Conservation (phyloP, 192 early-diverging fungal species). For the Backusella psychrophila region DNA sequence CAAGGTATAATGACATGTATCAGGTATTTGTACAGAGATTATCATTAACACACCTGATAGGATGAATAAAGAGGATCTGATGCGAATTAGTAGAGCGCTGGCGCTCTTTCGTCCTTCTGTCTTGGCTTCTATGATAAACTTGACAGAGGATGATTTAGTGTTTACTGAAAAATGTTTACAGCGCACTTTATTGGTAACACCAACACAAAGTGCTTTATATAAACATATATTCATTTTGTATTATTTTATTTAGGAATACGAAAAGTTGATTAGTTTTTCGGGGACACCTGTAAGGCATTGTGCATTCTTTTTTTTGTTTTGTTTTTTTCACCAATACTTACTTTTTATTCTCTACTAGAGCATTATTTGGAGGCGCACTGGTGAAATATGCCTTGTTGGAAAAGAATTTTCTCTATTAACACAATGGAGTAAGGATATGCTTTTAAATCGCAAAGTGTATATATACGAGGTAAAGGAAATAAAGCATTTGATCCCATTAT, state of each 20-base stretch:
- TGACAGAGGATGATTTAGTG: slow-evolving; percentile 89
- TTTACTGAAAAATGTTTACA: slow-evolving; percentile 98
- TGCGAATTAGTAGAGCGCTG: slow-evolving; percentile 89
- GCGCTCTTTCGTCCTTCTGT: slow-evolving; percentile 93
- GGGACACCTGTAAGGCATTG: slow-evolving; percentile 87
- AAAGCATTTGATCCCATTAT: background rate
- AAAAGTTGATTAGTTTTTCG: slow-evolving; percentile 90
- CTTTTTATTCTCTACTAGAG: background rate
- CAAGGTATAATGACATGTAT: slow-evolving; percentile 47
- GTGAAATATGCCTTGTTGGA: slow-evolving; percentile 93
- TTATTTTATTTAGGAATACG: slow-evolving; percentile 68
- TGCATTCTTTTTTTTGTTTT: no score
- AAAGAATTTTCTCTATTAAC: slow-evolving; percentile 96
- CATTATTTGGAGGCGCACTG: slow-evolving; percentile 28
- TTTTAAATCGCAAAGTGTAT: slow-evolving; percentile 75
- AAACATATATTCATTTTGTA: background rate
- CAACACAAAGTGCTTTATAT: background rate
- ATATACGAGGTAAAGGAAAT: slow-evolving; percentile 64
- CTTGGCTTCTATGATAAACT: slow-evolving; percentile 90
- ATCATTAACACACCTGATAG: slow-evolving; percentile 33
- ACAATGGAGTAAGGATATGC: slow-evolving; percentile 82
- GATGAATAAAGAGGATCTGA: slow-evolving; percentile 86
- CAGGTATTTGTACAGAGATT: background rate
- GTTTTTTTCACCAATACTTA: no score
- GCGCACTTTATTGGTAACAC: slow-evolving; percentile 74